These are phyloP conservation scores for Nicotiana tabacum DNA, from an alignment of 257 asterid species.

Conservation along the genomic window DNA sequence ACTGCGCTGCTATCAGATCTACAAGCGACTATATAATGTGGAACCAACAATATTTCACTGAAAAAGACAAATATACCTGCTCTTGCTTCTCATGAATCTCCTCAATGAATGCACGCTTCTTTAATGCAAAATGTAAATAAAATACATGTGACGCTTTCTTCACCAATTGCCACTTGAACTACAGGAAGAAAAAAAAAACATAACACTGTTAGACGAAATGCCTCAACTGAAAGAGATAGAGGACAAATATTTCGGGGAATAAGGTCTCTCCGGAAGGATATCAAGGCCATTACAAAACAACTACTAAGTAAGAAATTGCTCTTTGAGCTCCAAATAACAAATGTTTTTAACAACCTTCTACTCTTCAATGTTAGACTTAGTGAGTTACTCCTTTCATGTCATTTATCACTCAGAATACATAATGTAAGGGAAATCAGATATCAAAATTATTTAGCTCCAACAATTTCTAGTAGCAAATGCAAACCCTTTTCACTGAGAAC, in stretches of 20 bases:
- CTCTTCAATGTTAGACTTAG: background rate
- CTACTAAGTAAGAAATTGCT: background rate
- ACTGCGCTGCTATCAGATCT: background rate
- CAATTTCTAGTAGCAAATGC: background rate
- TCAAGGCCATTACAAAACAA: background rate
- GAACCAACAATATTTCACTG: background rate
- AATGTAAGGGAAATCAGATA: background rate
- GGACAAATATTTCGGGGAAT: background rate
- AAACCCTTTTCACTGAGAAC: background rate
- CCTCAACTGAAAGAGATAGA: background rate
- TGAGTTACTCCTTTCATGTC: background rate
- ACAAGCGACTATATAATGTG: background rate
- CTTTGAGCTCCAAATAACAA: constrained; percentile 1
- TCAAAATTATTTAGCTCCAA: background rate
- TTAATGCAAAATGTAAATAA: constrained; percentile 74
- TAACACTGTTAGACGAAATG: background rate
- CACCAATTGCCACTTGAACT: constrained; percentile 93
- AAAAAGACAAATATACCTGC: constrained; percentile 51
- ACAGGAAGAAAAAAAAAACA: constrained; percentile 4
- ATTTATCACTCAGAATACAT: background rate
- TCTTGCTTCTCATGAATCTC: constrained; percentile 97
- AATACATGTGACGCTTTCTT: constrained; percentile 86
- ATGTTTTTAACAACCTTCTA: background rate
- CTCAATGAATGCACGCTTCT: constrained; percentile 78
- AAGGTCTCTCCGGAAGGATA: constrained; percentile 1